A percentile compares a stretch with the other conserved stretches of the same genome.
Evolutionary conservation across 2,329 filamentous ascomycete genomes (phyloP).

Genomic region (Venturiaceae sp.): DNA sequence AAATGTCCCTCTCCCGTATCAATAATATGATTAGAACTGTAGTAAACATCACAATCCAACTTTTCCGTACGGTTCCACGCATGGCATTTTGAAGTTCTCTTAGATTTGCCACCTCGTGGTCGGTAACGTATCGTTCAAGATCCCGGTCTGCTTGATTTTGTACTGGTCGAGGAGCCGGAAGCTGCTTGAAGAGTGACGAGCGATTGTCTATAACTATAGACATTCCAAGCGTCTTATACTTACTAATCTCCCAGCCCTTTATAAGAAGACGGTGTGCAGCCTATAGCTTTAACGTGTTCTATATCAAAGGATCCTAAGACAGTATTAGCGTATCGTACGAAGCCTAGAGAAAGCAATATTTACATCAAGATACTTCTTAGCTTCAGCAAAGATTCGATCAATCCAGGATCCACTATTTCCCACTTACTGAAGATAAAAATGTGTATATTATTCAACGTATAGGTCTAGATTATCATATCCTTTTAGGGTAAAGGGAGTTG

Average conservation of each 20-base stretch:
- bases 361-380: slow-evolving; percentile 1
- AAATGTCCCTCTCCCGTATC: slow-evolving; percentile 3
- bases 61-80: slow-evolving; percentile 1
- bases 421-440: slow-evolving; percentile 4
- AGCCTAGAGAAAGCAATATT: not conserved
- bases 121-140: slow-evolving; percentile 1
- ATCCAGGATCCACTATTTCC: not conserved
- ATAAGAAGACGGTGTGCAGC: slow-evolving; percentile 1
- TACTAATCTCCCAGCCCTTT: slow-evolving; percentile 4
- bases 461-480: not conserved
- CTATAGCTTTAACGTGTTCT: slow-evolving; percentile 4
- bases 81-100: slow-evolving; percentile 6
- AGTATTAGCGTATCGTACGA: not conserved
- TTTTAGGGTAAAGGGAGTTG: slow-evolving; percentile 2
- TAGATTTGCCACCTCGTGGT: not conserved
- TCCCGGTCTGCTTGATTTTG: not conserved
- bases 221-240: slow-evolving; percentile 1
- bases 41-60: not conserved
- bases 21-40: slow-evolving; percentile 2
- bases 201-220: slow-evolving; percentile 2
- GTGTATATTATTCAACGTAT: not conserved
- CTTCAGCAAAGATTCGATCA: slow-evolving; percentile 2
- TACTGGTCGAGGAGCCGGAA: not conserved
- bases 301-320: slow-evolving; percentile 2
- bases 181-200: not conserved